Evolutionary conservation across 257 asterid genomes (phyloP), one percentile per base, ranked within the genome.

Genomic region (Thymus mandschuricus): DNA sequence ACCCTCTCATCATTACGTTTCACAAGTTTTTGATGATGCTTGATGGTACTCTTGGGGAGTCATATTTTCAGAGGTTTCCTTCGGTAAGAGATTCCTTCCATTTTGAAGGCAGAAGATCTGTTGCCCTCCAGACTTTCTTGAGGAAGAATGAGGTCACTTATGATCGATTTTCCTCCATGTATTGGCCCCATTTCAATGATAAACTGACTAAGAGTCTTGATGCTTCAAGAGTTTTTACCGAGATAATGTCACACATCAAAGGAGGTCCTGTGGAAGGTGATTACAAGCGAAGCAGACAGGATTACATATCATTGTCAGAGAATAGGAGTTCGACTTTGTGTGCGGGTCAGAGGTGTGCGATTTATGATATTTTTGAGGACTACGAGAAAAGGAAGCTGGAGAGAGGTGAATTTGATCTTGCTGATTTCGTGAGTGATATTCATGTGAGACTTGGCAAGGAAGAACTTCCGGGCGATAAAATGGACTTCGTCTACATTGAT

Each of bases 11-110:
- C 9, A 71, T 89, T 33, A 87, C 94, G 13, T 89, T 89, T 68
- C 88, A 72, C 13, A 87, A 89, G 78, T 87, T 89, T 62, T 11
- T 89, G 62, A 76, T 89, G 89, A 89, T 89, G 94, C 87, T 89
- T 0, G 96, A 89, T 27, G 94, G 92, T 52, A 82, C 86, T 13
- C 34, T 85, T 8, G 84, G 83, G 4, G 57, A 58, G 58, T 89
- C 96, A 3, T 89, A 79, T 51, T 89, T 89, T 57, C 78, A 78
- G 57, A 80, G 94, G 66, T 87, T 87, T 72, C 73, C 12, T n/a
- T 70, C 43, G 12, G 76, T 61, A 29, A 75, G 76, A 46, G 72
- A 21, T 29, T 46, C 60, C 49, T 66, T 75, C 28, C 62, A 43
- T 10, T 38, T 13, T 11, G 82, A 76, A 40, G 74, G 69, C 43